phyloP scores from a whole-genome alignment of 148 eudicot genomes.

The Amaranthus palmeri region DNA sequence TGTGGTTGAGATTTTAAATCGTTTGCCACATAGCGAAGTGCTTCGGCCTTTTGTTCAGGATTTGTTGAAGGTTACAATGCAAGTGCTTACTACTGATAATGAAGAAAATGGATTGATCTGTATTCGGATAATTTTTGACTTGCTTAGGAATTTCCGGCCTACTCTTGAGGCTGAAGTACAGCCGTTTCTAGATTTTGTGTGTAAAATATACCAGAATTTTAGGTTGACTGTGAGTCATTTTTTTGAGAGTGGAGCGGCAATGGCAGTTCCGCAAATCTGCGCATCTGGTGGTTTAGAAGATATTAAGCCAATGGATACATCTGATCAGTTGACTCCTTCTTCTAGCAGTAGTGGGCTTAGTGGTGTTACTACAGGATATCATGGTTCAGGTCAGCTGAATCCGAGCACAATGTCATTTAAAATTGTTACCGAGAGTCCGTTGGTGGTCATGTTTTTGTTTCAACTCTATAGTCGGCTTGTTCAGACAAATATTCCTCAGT shows the following conservation, averaged over 20 bases:
- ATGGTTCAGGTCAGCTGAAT: constrained; percentile 74
- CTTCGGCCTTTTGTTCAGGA: constrained; percentile 89
- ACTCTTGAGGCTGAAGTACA: constrained; percentile 85
- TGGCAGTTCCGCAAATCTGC: constrained; percentile 39
- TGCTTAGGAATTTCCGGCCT: constrained; percentile 85
- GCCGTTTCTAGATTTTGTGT: constrained; percentile 90
- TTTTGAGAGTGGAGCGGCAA: constrained; percentile 75
- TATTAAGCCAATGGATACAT: constrained; percentile 72
- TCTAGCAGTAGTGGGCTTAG: constrained; percentile 29
- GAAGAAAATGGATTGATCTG: constrained; percentile 93
- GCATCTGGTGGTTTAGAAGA: constrained; percentile 61
- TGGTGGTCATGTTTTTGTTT: constrained; percentile 98
- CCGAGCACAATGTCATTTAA: constrained; percentile 91
- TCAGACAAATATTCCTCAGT: constrained; percentile 87
- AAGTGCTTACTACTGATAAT: constrained; percentile 82
- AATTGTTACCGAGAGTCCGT: constrained; percentile 90
- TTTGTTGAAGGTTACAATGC: constrained; percentile 87
- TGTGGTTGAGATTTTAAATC: constrained; percentile 83
- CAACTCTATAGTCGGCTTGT: constrained; percentile 93
- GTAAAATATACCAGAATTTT: constrained; percentile 91
- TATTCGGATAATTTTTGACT: constrained; percentile 86
- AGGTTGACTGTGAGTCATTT: constrained; percentile 76
- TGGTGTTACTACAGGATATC: constrained; percentile 35
- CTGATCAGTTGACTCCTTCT: constrained; percentile 66
- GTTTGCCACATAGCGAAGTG: constrained; percentile 95